Evolutionary conservation across 2,329 filamentous ascomycete genomes (phyloP), one percentile per base, ranked within the genome.

Genomic region (Xylariaceae sp.): DNA sequence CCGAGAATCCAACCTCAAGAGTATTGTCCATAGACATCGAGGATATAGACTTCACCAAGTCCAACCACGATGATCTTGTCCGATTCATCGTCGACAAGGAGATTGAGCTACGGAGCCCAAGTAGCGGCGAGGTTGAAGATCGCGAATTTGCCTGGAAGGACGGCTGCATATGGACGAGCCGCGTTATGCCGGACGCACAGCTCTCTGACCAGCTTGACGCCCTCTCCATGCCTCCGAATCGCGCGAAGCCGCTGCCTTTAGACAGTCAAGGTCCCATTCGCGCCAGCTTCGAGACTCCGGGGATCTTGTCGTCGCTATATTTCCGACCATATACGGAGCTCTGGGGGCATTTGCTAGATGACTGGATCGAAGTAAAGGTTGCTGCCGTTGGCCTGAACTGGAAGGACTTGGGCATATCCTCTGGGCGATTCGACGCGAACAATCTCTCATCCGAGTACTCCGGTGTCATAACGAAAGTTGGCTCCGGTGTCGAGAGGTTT

Each of bases 111-210:
- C 56, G 0, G 53, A 55, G 9, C 16, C 19, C 12, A 1, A 6
- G n/a, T n/a, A n/a, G n/a, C 19, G 14, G n/a, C 14, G n/a, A 31
- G 19, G 26, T 45, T n/a, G 51, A 41, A 11, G 71, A 74, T 37
- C 56, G 61, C 9, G 73, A 74, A 28, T 69, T 66, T 19, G 57
- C 54, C 7, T 70, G 71, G 67, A 66, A 67, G 16, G 57, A 69
- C 33, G 67, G 68, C 11, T 66, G 65, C 28, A 34, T 71, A n/a
- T 69, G 69, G 61, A 64, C 73, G 2, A 69, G 69, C 44, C 66
- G 72, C 36, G 4, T 56, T 12, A 59, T 68, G 7, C 67, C 69
- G 1, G 68, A 71, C n/a, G n/a, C 33, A 51, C 58, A 1, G 51
- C 37, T 2, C n/a, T n/a, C n/a, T n/a, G n/a, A n/a, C n/a, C n/a